Evolutionary conservation across 768 basidiomycete genomes (phyloP).

Genomic region (Coprinopsis marcescibilis): DNA sequence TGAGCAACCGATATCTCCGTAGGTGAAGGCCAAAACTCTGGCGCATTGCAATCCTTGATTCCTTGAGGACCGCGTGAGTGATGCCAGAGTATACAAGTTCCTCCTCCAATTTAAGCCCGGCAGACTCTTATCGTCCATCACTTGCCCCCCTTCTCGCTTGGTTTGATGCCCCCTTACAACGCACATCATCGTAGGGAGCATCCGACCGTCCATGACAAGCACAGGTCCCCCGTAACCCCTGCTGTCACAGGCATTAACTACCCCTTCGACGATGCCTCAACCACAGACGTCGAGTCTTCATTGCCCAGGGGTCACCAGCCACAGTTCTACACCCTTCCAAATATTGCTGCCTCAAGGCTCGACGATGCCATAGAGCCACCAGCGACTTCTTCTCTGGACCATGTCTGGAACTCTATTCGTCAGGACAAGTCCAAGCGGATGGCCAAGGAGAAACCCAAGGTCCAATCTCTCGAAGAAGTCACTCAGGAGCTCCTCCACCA

Average conservation of each 20-base stretch:
- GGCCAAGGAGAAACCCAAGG: constrained; percentile 64
- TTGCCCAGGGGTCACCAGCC: constrained; percentile 21
- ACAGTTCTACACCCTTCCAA: constrained; percentile 32
- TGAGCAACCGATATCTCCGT: constrained; percentile 27
- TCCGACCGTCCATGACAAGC: constrained; percentile 17
- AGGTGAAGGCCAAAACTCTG: constrained; percentile 14
- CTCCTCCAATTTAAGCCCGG: constrained; percentile 14
- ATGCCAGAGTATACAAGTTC: constrained; percentile 22
- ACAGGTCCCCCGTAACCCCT: constrained; percentile 35
- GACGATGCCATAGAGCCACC: constrained; percentile 37
- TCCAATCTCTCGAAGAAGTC: constrained; percentile 56
- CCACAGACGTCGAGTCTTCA: constrained; percentile 30
- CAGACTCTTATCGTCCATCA: constrained; percentile 12
- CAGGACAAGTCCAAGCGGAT: constrained; percentile 61
- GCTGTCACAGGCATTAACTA: constrained; percentile 45
- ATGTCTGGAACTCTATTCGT: constrained; percentile 63
- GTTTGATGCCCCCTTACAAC: constrained; percentile 21
- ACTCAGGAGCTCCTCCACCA: constrained; percentile 29
- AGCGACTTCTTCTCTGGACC: constrained; percentile 39
- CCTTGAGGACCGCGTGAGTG: constrained; percentile 40
- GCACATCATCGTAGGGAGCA: constrained; percentile 23
- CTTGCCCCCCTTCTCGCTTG: constrained; percentile 8
- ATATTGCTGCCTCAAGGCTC: constrained; percentile 36
- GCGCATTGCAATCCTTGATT: constrained; percentile 21
- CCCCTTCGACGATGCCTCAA: constrained; percentile 32